phyloP scores from a whole-genome alignment of 257 asterid species.

The Nicotiana noctiflora region DNA sequence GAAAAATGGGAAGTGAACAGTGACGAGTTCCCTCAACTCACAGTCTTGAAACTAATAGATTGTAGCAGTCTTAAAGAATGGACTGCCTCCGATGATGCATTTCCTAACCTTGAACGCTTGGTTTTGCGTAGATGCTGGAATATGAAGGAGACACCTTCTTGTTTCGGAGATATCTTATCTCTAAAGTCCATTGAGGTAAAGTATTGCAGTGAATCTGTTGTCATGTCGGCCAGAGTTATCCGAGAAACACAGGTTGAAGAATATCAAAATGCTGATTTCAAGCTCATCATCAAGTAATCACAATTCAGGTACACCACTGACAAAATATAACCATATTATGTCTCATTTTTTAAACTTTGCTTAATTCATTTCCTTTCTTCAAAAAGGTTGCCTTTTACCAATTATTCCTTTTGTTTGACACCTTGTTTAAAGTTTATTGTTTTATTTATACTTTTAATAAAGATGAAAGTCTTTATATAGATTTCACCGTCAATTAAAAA shows the following conservation, averaged over 20 bases:
- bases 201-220: neutral
- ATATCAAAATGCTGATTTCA: neutral
- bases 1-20: neutral
- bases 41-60: neutral
- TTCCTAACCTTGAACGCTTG: too few species aligned
- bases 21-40: neutral
- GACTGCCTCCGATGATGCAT: too few species aligned
- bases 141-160: too few species aligned
- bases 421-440: neutral
- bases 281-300: neutral
- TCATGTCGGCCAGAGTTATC: neutral
- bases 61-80: too few species aligned
- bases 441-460: too few species aligned
- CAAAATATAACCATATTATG: neutral
- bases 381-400: neutral
- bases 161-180: neutral
- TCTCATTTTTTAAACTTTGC: too few species aligned
- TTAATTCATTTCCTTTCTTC: neutral
- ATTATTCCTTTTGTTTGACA: neutral
- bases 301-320: neutral
- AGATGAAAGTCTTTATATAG: too few species aligned
- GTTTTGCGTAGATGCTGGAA: too few species aligned
- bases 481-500: too few species aligned
- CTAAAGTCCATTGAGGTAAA: neutral
- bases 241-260: neutral